These are phyloP conservation scores for Turnera subulata DNA, from an alignment of 345 rosid species.

Conservation along the genomic window DNA sequence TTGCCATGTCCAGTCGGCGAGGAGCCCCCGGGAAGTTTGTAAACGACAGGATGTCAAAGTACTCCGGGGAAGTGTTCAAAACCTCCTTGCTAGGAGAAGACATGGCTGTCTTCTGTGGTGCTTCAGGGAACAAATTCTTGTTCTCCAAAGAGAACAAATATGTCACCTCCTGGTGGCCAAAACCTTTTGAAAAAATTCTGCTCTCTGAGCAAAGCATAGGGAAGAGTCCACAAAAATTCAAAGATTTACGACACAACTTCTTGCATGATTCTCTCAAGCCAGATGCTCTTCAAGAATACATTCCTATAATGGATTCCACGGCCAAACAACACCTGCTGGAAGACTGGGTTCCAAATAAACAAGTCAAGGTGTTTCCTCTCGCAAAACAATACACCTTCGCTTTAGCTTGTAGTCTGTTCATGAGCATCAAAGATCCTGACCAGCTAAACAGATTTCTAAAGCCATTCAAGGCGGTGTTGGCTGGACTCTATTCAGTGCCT, in stretches of 20 bases:
- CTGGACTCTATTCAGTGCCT: slow-evolving; percentile 8
- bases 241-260: background rate
- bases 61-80: slow-evolving; percentile 1
- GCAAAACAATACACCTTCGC: slow-evolving; percentile 10
- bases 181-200: background rate
- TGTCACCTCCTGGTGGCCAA: slow-evolving; percentile 16
- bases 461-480: background rate
- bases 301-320: slow-evolving; percentile 17
- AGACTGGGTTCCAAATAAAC: background rate
- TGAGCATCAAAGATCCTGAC: too few relatives aligned
- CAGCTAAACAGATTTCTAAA: background rate
- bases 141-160: too few relatives aligned
- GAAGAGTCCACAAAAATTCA: background rate
- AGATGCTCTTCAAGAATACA: slow-evolving; percentile 8
- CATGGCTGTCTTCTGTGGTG: too few relatives aligned
- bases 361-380: slow-evolving; percentile 6
- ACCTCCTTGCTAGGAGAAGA: slow-evolving; percentile 7
- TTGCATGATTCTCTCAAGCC: background rate
- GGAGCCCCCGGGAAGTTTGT: slow-evolving; percentile 9
- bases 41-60: background rate
- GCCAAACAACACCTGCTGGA: slow-evolving; percentile 4
- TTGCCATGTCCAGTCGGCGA: too few relatives aligned
- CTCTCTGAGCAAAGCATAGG: background rate
- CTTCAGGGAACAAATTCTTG: too few relatives aligned
- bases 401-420: slow-evolving; percentile 9